phyloP scores from a whole-genome alignment of 805 yeast species.

The Cyberlindnera lachancei region DNA sequence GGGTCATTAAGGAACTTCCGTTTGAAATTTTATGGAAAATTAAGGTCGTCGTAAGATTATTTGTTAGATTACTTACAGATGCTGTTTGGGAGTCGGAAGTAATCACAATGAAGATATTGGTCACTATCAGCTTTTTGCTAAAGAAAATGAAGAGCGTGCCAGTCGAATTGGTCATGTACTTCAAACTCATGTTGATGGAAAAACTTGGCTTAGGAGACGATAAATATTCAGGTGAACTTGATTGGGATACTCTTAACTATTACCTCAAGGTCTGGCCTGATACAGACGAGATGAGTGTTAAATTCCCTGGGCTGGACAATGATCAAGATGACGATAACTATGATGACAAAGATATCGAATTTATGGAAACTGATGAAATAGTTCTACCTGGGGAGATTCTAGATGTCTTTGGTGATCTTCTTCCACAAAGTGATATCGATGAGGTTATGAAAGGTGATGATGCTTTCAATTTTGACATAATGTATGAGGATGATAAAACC shows the following conservation, averaged over 20 bases:
- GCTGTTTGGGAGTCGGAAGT: conserved; percentile 18
- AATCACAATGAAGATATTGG: conserved; percentile 8
- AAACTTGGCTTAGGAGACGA: conserved; percentile 2
- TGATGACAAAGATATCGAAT: conserved; percentile 5
- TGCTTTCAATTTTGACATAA: conserved; percentile 8
- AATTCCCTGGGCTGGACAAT: neutral
- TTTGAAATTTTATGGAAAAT: conserved; percentile 14
- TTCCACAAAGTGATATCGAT: conserved; percentile 8
- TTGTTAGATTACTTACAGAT: conserved; percentile 12
- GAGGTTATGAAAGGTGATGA: conserved; percentile 10
- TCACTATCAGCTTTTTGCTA: conserved; percentile 10
- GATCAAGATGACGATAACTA: neutral
- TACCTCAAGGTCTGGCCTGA: conserved; percentile 7
- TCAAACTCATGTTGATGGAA: conserved; percentile 9
- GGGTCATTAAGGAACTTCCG: conserved; percentile 13
- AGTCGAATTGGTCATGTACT: conserved; percentile 12
- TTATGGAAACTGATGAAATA: conserved; percentile 3
- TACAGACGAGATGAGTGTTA: neutral
- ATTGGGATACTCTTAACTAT: conserved; percentile 2
- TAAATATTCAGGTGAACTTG: neutral
- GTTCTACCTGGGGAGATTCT: conserved; percentile 8
- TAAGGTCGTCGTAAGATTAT: conserved; percentile 11
- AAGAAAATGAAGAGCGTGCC: conserved; percentile 12
- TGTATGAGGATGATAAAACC: conserved; percentile 4
- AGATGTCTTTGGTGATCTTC: conserved; percentile 7